phyloP scores from a whole-genome alignment of 2,329 filamentous ascomycete genomes.

The Ceratocystis diversiconidia region DNA sequence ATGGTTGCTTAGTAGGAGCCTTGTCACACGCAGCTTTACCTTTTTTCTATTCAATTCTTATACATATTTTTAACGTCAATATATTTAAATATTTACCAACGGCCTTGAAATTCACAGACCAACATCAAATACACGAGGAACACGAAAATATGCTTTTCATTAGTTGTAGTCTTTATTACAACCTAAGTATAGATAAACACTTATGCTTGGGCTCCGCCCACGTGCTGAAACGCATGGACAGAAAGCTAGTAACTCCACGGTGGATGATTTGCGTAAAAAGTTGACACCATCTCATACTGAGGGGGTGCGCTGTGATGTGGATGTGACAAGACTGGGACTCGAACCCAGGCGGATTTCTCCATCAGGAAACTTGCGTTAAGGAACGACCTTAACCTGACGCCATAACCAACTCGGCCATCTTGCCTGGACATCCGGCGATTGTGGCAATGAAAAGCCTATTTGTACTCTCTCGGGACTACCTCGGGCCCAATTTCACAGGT shows the following conservation, averaged over 20 bases:
- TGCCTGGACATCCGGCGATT: slow-evolving; percentile 9
- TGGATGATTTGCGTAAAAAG: no score
- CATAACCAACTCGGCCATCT: slow-evolving; percentile 28
- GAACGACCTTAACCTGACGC: slow-evolving; percentile 26
- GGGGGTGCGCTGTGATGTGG: background rate
- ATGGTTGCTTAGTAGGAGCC: background rate
- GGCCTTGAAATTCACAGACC: background rate
- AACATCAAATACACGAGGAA: background rate
- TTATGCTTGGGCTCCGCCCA: no score
- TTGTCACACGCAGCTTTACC: background rate
- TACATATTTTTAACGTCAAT: background rate
- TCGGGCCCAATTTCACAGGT: no score
- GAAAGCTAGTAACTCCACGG: no score
- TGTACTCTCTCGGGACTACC: no score
- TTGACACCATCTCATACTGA: no score
- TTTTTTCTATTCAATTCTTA: background rate
- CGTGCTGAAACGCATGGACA: no score
- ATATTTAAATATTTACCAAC: background rate
- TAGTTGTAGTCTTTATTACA: no score
- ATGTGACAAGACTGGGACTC: slow-evolving; percentile 18
- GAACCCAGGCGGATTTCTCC: slow-evolving; percentile 18
- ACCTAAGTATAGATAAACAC: no score
- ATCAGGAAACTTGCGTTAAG: slow-evolving; percentile 18
- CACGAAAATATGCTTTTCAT: no score
- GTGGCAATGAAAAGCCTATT: no score